Conservation (phyloP, 345 rosid genomes). For the Laguncularia racemosa region DNA sequence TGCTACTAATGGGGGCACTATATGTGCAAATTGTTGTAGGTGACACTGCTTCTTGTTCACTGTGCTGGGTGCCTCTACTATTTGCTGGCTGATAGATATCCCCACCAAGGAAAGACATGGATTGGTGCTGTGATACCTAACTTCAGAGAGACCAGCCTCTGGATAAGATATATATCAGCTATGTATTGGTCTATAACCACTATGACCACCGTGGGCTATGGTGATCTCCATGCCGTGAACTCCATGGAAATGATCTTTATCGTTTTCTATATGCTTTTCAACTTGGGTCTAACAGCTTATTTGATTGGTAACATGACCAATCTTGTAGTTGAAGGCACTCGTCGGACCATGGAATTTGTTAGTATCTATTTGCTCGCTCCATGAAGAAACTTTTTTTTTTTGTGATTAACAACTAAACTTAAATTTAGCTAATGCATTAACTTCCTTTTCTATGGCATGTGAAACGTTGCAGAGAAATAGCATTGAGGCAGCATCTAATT, state of each 20-base stretch:
- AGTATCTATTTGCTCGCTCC: slow-evolving; percentile 7
- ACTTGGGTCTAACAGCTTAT: slow-evolving; percentile 87
- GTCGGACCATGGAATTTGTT: slow-evolving; percentile 96
- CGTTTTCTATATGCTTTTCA: slow-evolving; percentile 81
- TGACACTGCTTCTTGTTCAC: slow-evolving; percentile 71
- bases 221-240: slow-evolving; percentile 90
- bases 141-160: slow-evolving; percentile 57
- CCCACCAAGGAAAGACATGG: slow-evolving; percentile 76
- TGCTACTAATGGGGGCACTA: too few relatives aligned
- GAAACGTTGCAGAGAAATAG: slow-evolving; percentile 70
- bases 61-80: slow-evolving; percentile 83
- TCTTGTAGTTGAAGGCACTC: slow-evolving; percentile 90
- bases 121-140: slow-evolving; percentile 55
- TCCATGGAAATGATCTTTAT: slow-evolving; percentile 72
- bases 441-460: background rate
- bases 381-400: background rate
- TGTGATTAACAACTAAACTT: background rate
- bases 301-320: slow-evolving; percentile 95
- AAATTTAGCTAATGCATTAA: background rate
- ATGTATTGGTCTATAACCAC: slow-evolving; percentile 94
- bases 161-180: slow-evolving; percentile 69
- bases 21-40: slow-evolving; percentile 25
- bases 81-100: slow-evolving; percentile 74
- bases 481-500: slow-evolving; percentile 72
- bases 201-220: slow-evolving; percentile 96